Percentiles rank a stretch among this genome's conserved stretches.
These are phyloP conservation scores for Dactylellina drechsleri DNA, from an alignment of 2,329 filamentous ascomycete species.

Conservation along the genomic window DNA sequence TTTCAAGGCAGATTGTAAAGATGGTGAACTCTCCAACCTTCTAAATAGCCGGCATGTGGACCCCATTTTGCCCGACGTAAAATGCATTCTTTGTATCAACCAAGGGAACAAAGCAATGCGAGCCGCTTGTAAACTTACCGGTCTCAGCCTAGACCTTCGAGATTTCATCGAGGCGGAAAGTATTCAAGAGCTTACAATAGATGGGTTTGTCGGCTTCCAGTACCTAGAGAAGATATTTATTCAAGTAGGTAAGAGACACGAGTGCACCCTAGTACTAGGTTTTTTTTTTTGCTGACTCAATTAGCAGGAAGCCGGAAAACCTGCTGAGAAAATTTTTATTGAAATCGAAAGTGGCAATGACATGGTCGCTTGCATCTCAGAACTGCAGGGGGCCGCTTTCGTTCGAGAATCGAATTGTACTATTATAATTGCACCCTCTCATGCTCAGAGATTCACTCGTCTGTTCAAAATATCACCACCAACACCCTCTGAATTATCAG, in stretches of 20 bases:
- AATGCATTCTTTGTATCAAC: neutral
- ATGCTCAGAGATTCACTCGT: slow-evolving; percentile 54
- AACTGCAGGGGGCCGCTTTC: slow-evolving; percentile 56
- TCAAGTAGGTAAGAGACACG: slow-evolving; percentile 4
- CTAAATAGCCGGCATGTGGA: too few relatives aligned
- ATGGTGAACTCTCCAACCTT: too few relatives aligned
- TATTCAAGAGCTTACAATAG: slow-evolving; percentile 3
- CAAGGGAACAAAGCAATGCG: neutral
- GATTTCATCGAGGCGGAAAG: neutral
- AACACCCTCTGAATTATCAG: slow-evolving; percentile 50
- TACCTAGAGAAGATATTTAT: slow-evolving; percentile 23
- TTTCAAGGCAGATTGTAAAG: too few relatives aligned
- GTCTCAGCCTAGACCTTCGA: slow-evolving; percentile 5
- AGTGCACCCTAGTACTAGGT: neutral
- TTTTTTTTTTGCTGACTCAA: neutral
- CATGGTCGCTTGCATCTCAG: slow-evolving; percentile 50
- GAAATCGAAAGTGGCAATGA: slow-evolving; percentile 44
- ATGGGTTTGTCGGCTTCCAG: slow-evolving; percentile 23
- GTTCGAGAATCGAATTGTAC: slow-evolving; percentile 56
- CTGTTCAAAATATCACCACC: slow-evolving; percentile 55
- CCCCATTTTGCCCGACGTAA: neutral
- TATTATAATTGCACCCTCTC: slow-evolving; percentile 56
- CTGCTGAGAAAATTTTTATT: slow-evolving; percentile 55
- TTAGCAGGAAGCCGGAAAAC: slow-evolving; percentile 52
- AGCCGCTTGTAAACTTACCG: neutral